Base-by-base conservation (phyloP, 176 grass and related monocot species). In the Cenchrus purpureus region DNA sequence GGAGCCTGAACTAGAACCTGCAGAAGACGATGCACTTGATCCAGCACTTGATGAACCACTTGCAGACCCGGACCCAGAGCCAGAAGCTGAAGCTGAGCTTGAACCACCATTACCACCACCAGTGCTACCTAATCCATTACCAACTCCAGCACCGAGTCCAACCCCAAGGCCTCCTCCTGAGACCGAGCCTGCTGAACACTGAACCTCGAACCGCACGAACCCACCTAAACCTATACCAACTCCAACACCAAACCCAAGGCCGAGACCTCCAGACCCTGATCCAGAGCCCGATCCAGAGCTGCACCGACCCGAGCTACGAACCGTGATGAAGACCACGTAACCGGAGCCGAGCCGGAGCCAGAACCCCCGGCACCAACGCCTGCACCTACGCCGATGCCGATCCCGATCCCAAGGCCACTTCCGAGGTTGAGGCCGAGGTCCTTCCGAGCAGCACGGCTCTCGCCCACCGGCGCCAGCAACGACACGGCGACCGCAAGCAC, bases 351-450 rank as follows among this genome's bases (percentile, higher is more conserved):
- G 1, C 76, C 91, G 0, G 88, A 90, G 4, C 72, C 77, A 0
- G 81, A 88, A 5, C 67, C 83, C 6, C 86, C 92, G 1, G 76
- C 84, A 10, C 86, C 51, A 14, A 84, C 58, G 45, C 81, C 91
- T 2, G 65, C 87, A 9, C 87, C 93, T 28, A 83, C 51, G 6
- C 88, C 88, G 48, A 95, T 75, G 32, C 88, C 86, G 13, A 92
- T 12, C 1, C 87, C 91, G 52, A 88, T 15, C 2, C 90, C 89
- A n/a, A 62, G 53, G 0, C 91, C 87, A 71, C 68, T 81, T 11
- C 91, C 92, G 4, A 94, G 74, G 67, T 85, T 83, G 48, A 94
- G 15, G 12, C 90, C 90, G 16, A 97, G 88, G 86, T 87, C 94
- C 82, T 92, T 94, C 56, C 90, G 69, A 56, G 90, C 71, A 15